Percentiles rank a stretch among this genome's conserved stretches.
phyloP scores from a whole-genome alignment of 331 rosid genomes.

The Spiraea crenata region DNA sequence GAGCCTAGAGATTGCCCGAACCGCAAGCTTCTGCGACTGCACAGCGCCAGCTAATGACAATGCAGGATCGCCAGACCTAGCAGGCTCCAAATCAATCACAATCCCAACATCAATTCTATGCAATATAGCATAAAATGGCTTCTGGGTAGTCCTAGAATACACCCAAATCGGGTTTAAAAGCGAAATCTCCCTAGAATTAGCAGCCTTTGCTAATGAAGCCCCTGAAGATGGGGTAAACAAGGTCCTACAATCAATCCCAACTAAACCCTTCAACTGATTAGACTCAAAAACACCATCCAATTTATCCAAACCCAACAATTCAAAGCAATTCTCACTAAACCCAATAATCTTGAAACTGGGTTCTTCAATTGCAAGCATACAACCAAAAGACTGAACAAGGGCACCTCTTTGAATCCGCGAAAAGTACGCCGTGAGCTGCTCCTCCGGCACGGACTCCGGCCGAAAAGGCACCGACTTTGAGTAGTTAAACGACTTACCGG shows the following conservation, averaged over 20 bases:
- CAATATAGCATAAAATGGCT: slow-evolving; percentile 78
- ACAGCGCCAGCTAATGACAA: slow-evolving; percentile 77
- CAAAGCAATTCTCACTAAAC: slow-evolving; percentile 68
- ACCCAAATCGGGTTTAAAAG: slow-evolving; percentile 74
- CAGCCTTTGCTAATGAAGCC: slow-evolving; percentile 57
- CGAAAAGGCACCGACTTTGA: slow-evolving; percentile 43
- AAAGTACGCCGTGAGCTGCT: slow-evolving; percentile 54
- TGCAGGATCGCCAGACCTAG: slow-evolving; percentile 59
- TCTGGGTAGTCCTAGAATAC: slow-evolving; percentile 47
- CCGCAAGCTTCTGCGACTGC: slow-evolving; percentile 81
- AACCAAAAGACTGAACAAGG: slow-evolving; percentile 71
- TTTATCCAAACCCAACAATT: slow-evolving; percentile 42
- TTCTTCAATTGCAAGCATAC: slow-evolving; percentile 69
- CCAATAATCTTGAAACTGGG: slow-evolving; percentile 50
- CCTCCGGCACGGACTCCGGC: slow-evolving; percentile 55
- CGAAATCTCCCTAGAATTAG: slow-evolving; percentile 52
- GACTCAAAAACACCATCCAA: slow-evolving; percentile 18
- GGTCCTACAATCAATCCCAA: slow-evolving; percentile 60
- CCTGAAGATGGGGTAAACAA: slow-evolving; percentile 67
- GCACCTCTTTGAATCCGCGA: slow-evolving; percentile 79
- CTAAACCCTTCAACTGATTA: slow-evolving; percentile 23
- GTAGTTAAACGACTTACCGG: slow-evolving; percentile 71
- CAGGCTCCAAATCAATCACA: slow-evolving; percentile 85
- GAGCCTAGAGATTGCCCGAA: slow-evolving; percentile 75
- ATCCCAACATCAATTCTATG: slow-evolving; percentile 85